Percentiles rank a stretch among this genome's conserved stretches.
phyloP scores from a whole-genome alignment of 306 rosid species.

The Ormosia emarginata region DNA sequence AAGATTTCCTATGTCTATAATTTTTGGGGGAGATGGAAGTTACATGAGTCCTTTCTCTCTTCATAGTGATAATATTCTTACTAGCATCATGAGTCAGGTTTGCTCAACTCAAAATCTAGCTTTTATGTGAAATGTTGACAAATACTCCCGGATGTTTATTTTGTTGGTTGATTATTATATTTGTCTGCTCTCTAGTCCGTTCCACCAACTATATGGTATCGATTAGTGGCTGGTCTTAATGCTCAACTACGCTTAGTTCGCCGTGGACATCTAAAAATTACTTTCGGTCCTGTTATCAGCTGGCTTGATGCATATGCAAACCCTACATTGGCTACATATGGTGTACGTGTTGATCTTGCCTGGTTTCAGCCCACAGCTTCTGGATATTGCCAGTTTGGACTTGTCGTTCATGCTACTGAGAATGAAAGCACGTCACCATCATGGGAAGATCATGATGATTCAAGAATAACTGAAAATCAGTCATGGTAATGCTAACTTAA shows the following conservation, averaged over 20 bases:
- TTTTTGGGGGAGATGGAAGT: slow-evolving; percentile 97
- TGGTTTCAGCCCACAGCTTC: slow-evolving; percentile 95
- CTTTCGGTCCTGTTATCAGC: slow-evolving; percentile 61
- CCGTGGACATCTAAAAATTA: slow-evolving; percentile 62
- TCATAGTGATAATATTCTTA: slow-evolving; percentile 77
- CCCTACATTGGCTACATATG: slow-evolving; percentile 51
- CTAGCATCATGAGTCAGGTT: slow-evolving; percentile 94
- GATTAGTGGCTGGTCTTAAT: slow-evolving; percentile 92
- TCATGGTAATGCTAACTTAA: slow-evolving; percentile 48
- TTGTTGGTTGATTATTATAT: slow-evolving; percentile 17
- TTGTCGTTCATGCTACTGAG: slow-evolving; percentile 52
- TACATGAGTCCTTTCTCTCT: slow-evolving; percentile 88
- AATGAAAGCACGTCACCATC: slow-evolving; percentile 38
- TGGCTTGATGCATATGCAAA: slow-evolving; percentile 82
- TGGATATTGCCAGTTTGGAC: slow-evolving; percentile 84
- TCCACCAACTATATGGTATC: slow-evolving; percentile 94
- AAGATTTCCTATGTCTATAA: slow-evolving; percentile 78
- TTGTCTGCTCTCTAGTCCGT: slow-evolving; percentile 49
- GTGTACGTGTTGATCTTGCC: slow-evolving; percentile 70
- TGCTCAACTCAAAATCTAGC: slow-evolving; percentile 11
- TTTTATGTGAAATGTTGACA: slow-evolving; percentile 15
- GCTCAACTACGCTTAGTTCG: slow-evolving; percentile 84
- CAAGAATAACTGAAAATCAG: slow-evolving; percentile 41
- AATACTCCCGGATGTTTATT: neutral
- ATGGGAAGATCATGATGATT: slow-evolving; percentile 42